phyloP scores from a whole-genome alignment of 2,329 filamentous ascomycete genomes.

The Plectosphaerella plurivora region DNA sequence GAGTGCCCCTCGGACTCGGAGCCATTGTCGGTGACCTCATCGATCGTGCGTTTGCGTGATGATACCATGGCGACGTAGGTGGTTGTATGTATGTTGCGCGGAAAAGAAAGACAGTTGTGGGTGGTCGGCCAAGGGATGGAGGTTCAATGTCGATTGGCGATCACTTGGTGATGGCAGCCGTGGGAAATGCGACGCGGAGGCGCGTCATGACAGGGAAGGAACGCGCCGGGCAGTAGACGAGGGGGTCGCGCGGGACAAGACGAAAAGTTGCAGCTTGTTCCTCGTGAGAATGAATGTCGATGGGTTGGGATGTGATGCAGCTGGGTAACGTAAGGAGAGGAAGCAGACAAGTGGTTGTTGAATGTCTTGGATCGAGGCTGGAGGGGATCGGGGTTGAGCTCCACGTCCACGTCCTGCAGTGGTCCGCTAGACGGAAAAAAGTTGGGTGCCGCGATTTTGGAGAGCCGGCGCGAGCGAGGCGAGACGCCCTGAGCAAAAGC shows the following conservation, averaged over 20 bases:
- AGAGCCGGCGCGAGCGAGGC: too few relatives aligned
- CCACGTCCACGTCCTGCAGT: too few relatives aligned
- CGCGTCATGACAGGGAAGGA: neutral
- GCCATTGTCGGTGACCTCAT: constrained; percentile 33
- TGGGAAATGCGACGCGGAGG: neutral
- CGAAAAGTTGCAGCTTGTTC: neutral
- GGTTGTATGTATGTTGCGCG: neutral
- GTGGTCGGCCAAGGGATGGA: neutral
- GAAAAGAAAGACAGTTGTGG: neutral
- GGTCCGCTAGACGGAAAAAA: too few relatives aligned
- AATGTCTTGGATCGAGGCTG: neutral
- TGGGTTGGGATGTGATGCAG: neutral
- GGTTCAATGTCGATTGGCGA: neutral
- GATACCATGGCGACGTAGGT: constrained; percentile 31
- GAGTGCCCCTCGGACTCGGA: constrained; percentile 21
- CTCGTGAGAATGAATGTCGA: too few relatives aligned
- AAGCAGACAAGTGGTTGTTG: neutral
- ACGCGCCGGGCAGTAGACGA: neutral
- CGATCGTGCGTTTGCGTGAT: constrained; percentile 42
- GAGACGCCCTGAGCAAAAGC: too few relatives aligned
- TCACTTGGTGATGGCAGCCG: neutral
- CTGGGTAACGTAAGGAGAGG: neutral
- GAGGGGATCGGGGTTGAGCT: neutral
- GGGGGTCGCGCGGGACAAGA: neutral
- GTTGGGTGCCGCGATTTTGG: too few relatives aligned